These are phyloP conservation scores for Astrothelium macrocarpum DNA, from an alignment of 495 filamentous ascomycete species.

Conservation along the genomic window DNA sequence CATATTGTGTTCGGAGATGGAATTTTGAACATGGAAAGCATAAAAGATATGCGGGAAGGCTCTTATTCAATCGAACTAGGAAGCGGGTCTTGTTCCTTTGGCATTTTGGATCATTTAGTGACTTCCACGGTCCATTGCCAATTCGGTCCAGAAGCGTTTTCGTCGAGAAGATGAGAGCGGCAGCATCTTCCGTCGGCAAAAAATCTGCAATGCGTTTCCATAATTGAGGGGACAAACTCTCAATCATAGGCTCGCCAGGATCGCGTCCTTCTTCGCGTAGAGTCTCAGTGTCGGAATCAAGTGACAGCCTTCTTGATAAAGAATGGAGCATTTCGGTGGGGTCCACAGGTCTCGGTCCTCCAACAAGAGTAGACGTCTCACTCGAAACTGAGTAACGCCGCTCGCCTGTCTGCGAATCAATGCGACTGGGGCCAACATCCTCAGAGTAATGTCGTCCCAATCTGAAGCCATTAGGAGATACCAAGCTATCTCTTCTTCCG, in stretches of 20 bases:
- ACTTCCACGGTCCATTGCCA: conserved; percentile 28
- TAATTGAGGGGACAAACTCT: conserved; percentile 34
- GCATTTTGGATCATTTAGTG: conserved; percentile 34
- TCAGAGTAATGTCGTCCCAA: conserved; percentile 1
- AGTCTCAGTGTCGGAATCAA: conserved; percentile 5
- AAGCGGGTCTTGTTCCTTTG: conserved; percentile 36
- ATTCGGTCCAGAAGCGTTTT: conserved; percentile 38
- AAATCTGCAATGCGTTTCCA: conserved; percentile 38
- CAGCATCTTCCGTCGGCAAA: conserved; percentile 37
- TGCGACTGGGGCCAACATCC: background rate
- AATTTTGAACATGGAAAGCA: conserved; percentile 47
- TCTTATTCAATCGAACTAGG: conserved; percentile 37
- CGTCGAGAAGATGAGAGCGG: conserved; percentile 40
- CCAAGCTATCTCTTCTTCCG: background rate
- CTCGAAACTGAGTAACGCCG: conserved; percentile 12
- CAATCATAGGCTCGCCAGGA: conserved; percentile 32
- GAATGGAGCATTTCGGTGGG: conserved; percentile 13
- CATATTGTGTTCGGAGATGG: conserved; percentile 41
- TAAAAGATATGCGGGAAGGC: conserved; percentile 43
- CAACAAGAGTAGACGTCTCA: conserved; percentile 13
- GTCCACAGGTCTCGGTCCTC: conserved; percentile 9
- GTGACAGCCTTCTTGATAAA: conserved; percentile 8
- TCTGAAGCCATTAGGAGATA: conserved; percentile 2
- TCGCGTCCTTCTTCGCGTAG: background rate
- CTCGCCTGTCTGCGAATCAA: conserved; percentile 9